Percentiles rank a stretch among this genome's conserved stretches.
These are phyloP conservation scores for Aspergillus olivimuriae DNA, from an alignment of 495 filamentous ascomycete species.

Conservation along the genomic window DNA sequence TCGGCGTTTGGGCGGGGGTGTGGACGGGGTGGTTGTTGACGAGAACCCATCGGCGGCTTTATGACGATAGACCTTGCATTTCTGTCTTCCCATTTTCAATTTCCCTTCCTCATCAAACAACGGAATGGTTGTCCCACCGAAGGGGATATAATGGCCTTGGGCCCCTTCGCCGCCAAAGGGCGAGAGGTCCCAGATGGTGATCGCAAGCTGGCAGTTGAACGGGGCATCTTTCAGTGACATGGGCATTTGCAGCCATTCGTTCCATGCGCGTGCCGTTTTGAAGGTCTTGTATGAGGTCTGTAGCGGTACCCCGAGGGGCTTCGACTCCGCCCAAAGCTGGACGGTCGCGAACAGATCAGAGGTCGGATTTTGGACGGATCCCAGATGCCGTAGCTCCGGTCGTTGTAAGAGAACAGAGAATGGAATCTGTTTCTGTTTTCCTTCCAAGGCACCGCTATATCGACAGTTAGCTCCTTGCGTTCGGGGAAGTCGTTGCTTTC, in stretches of 20 bases:
- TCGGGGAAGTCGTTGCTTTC: too few species aligned
- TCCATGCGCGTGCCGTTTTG: conserved; percentile 75
- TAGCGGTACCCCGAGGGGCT: conserved; percentile 82
- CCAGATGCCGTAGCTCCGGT: conserved; percentile 76
- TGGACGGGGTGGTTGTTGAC: conserved; percentile 69
- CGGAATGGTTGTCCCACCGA: conserved; percentile 86
- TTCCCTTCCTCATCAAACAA: conserved; percentile 90
- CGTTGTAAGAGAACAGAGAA: conserved; percentile 71
- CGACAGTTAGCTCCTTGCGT: too few species aligned
- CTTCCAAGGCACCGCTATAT: conserved; percentile 86
- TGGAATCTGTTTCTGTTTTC: conserved; percentile 69
- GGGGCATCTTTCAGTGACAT: conserved; percentile 75
- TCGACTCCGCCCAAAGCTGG: conserved; percentile 93
- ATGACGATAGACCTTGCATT: conserved; percentile 77
- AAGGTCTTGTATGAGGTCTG: conserved; percentile 91
- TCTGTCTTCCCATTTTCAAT: conserved; percentile 84
- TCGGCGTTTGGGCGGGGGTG: conserved; percentile 40
- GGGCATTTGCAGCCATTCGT: conserved; percentile 91
- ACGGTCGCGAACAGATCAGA: conserved; percentile 91
- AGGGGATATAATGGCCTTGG: conserved; percentile 73
- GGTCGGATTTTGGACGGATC: conserved; percentile 64
- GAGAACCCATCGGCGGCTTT: conserved; percentile 82
- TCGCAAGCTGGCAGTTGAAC: conserved; percentile 72
- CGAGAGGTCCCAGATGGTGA: conserved; percentile 93
- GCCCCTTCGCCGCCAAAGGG: conserved; percentile 60